Evolutionary conservation across 805 yeast species (phyloP), one percentile per base, ranked within the genome.

Genomic region (Schizosaccharomyces japonicus): DNA sequence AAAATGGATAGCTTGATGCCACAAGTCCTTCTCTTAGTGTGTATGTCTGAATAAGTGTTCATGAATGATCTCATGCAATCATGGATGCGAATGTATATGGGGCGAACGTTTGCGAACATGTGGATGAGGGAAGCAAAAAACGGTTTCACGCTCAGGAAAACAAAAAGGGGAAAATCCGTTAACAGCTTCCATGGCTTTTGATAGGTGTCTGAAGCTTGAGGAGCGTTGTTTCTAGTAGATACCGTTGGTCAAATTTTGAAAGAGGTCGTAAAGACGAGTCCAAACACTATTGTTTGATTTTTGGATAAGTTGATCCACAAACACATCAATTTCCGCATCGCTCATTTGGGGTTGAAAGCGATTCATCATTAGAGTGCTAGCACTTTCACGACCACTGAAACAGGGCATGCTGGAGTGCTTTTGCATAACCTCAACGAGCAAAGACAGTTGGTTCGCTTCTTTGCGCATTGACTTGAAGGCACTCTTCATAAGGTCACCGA

Each of bases 211-310:
- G n/a, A n/a, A n/a, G n/a, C n/a, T n/a, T n/a, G n/a, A n/a, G n/a
- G n/a, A n/a, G n/a, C n/a, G n/a, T n/a, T n/a, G n/a, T 36, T 28
- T 13, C 34, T 39, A 29, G 60, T 83, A 90, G 26, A 90, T 90
- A 40, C 98, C 98, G 64, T 90, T 98, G 0, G 96, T 85, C 45
- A 84, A 64, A 60, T 90, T 66, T 62, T 90, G 98, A 65, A 80
- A 90, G 60, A 87, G 96, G 60, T 90, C 98, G 58, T 90, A 90
- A 29, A 90, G 66, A 54, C 95, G 68, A 0, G 98, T 90, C 64
- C 84, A 90, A 53, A 81, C 71, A 57, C 90, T 82, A 10, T 93
- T 92, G 50, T 79, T 56, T 55, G 94, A 81, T 62, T 80, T 85
- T 33, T 73, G 80, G 27, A 90, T 78, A 54, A 90, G 64, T 2